Percentiles rank a stretch among this genome's conserved stretches.
phyloP scores from a whole-genome alignment of 139 green algal genomes.

The Tetradesmus lagerheimii region DNA sequence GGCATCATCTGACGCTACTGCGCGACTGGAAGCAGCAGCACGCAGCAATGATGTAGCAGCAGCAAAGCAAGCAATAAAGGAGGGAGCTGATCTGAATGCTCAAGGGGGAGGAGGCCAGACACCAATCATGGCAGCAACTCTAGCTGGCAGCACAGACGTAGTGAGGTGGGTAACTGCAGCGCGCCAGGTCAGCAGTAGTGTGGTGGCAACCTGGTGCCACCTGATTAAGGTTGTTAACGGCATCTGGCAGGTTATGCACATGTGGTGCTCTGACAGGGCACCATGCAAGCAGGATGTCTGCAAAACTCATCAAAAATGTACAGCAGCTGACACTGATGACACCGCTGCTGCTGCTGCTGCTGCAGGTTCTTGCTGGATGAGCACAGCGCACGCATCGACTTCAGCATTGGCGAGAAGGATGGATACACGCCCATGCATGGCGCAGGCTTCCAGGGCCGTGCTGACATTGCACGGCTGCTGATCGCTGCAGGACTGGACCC shows the following conservation, averaged over 20 bases:
- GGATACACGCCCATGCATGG: constrained; percentile 26
- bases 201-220: no score
- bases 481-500: not conserved
- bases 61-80: not conserved
- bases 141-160: constrained; percentile 19
- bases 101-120: constrained; percentile 9
- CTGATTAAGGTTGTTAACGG: no score
- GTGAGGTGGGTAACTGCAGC: not conserved
- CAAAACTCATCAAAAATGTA: no score
- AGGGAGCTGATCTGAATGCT: not conserved
- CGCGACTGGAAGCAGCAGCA: not conserved
- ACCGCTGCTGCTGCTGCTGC: not conserved
- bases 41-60: constrained; percentile 10
- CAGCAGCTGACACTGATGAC: not conserved
- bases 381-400: not conserved
- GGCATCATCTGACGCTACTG: not conserved
- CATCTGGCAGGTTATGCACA: no score
- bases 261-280: no score
- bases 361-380: constrained; percentile 18
- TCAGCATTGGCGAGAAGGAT: constrained; percentile 20
- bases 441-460: constrained; percentile 13
- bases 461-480: constrained; percentile 14
- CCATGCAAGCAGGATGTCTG: no score
- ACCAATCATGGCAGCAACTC: constrained; percentile 26
- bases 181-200: no score